A percentile compares a stretch with the other conserved stretches of the same genome.
These are phyloP conservation scores for Fomitopsis palustris DNA, from an alignment of 1,284 basidiomycete genomes.

Conservation along the genomic window DNA sequence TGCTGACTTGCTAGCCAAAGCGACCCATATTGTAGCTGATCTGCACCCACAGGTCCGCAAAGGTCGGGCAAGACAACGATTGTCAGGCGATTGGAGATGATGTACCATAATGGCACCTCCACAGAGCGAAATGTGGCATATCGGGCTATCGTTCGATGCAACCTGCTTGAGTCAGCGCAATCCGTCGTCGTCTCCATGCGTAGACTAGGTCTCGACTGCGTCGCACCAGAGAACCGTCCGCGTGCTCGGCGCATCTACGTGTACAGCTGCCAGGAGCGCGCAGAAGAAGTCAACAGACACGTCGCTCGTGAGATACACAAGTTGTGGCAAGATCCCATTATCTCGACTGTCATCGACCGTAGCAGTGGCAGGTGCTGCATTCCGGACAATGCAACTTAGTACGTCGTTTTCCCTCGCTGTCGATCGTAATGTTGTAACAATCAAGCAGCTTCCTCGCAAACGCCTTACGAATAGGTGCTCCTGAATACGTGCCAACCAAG, in stretches of 20 bases:
- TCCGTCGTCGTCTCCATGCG: slow-evolving; percentile 87
- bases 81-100: slow-evolving; percentile 99
- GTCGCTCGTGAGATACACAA: slow-evolving; percentile 79
- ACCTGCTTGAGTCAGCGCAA: slow-evolving; percentile 87
- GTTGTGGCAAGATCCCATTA: slow-evolving; percentile 90
- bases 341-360: slow-evolving; percentile 84
- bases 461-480: slow-evolving; percentile 76
- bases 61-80: slow-evolving; percentile 95
- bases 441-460: slow-evolving; percentile 82
- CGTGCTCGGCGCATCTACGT: slow-evolving; percentile 60
- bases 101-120: slow-evolving; percentile 92
- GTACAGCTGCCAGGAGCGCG: slow-evolving; percentile 46
- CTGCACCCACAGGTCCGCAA: slow-evolving; percentile 52
- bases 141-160: slow-evolving; percentile 81
- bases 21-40: no score
- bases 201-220: slow-evolving; percentile 85
- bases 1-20: no score
- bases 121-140: slow-evolving; percentile 80
- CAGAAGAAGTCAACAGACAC: slow-evolving; percentile 47
- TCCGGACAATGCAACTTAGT: slow-evolving; percentile 96
- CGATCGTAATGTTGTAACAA: background rate
- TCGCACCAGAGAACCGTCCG: slow-evolving; percentile 67
- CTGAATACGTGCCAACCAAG: slow-evolving; percentile 84
- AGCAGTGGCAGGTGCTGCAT: slow-evolving; percentile 90
- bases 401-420: slow-evolving; percentile 31